Base-by-base conservation (phyloP, 225 moss, liverwort and hornwort genomes). In the Physcomitrellopsis africana region DNA sequence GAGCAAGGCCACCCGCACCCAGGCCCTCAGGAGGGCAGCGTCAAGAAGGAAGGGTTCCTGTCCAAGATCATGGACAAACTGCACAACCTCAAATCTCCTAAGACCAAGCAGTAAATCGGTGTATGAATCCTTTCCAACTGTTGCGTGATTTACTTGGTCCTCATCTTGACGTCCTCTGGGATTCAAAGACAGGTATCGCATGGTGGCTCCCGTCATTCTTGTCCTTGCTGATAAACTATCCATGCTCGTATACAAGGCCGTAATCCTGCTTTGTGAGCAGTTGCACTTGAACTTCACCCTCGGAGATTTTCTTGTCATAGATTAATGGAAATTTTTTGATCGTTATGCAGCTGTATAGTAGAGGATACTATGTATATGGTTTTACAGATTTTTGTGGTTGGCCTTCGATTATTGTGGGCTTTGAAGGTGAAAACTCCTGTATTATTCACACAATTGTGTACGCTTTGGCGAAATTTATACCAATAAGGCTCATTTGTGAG, bases 1-100 rank as follows among this genome's bases (percentile, higher is more conserved):
- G 68, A 69, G 43, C 79, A 75, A 27, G 83, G 85, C 60, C 71
- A 73, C 59, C 26, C 60, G 63, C n/a, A 79, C 67, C 77, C 74
- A 15, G 70, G 70, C 18, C 70, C 84, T 18, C 55, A 77, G 43
- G 65, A 69, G 3, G 76, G 79, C 41, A 71, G 68, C 27, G 81
- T 67, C 32, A 89, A 89, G 81, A 85, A 81, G 68, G 86, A 83
- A 51, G 88, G 88, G n/a, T 83, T 89, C 77, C 16, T 89, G 68
- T 75, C 83, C 64, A 89, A 86, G 81, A 76, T 89, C 32, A 86
- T 70, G 83, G 88, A 86, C 71, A 89, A 81, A 70, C 60, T 89
- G 81, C 85, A 83, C 48, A 83, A 70, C 74, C 77, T 77, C 43
- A 77, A 53, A 64, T 63, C 82, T 65, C 82, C 80, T 37, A 80